Evolutionary conservation across 441 rosid genomes (phyloP).

Genomic region (Manihot esculenta): DNA sequence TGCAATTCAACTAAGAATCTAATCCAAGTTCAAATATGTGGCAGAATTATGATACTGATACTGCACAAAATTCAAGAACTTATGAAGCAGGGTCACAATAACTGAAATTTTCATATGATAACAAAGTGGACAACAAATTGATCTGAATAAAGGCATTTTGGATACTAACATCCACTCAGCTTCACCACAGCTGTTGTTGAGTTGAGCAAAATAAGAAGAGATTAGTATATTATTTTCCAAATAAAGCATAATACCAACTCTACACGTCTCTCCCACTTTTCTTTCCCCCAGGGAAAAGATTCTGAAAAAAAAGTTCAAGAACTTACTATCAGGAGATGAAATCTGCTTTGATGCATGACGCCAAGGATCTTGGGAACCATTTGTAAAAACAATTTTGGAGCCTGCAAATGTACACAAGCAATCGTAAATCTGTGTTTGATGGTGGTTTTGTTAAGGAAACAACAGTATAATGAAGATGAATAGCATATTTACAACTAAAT

Average conservation of each 20-base stretch:
- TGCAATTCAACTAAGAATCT: neutral
- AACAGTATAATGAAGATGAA: neutral
- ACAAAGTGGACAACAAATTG: neutral
- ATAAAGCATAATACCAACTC: neutral
- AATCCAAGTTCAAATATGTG: neutral
- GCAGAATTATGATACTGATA: neutral
- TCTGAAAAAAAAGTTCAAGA: neutral
- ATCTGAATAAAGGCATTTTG: neutral
- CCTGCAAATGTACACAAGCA: slow-evolving; percentile 43
- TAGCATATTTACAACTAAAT: neutral
- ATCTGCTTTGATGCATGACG: slow-evolving; percentile 90
- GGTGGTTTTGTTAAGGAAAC: neutral
- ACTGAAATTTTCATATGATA: neutral
- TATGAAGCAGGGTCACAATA: neutral
- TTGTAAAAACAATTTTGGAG: slow-evolving; percentile 79
- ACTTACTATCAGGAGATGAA: slow-evolving; percentile 84
- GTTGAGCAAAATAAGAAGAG: neutral
- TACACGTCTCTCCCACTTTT: neutral
- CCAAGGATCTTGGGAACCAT: slow-evolving; percentile 99
- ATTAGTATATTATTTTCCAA: neutral
- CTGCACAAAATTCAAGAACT: neutral
- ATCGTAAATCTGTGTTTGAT: neutral
- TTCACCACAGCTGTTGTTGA: neutral
- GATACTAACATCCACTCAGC: neutral
- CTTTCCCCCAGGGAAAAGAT: neutral